These are phyloP conservation scores for Rhynchospora tenuis DNA, from an alignment of 176 grass and related monocot species.

Conservation along the genomic window DNA sequence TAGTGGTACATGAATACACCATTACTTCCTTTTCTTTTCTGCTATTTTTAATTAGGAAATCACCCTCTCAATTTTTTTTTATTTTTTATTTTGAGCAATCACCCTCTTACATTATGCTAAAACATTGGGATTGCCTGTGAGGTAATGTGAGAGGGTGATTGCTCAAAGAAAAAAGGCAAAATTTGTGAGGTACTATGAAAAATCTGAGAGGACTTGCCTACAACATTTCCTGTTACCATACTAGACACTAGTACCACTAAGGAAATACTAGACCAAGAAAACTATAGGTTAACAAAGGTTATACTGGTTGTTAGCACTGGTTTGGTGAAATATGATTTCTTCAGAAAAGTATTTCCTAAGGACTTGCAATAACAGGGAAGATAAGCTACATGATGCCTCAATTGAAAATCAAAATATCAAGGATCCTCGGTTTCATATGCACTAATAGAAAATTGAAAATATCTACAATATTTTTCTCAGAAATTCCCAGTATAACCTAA, in stretches of 20 bases:
- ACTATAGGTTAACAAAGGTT: not conserved
- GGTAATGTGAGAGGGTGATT: no score
- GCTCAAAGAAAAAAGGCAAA: not conserved
- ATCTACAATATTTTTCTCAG: not conserved
- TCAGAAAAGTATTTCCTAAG: not conserved
- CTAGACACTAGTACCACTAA: not conserved
- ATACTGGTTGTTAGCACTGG: not conserved
- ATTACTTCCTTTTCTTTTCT: not conserved
- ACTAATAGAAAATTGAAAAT: no score
- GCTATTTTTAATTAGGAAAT: not conserved
- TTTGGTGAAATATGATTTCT: not conserved
- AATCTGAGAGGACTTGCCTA: not conserved
- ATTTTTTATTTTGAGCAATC: no score
- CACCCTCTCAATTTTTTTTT: no score
- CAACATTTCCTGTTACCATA: not conserved
- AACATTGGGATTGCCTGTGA: not conserved
- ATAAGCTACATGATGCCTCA: not conserved
- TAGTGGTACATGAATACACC: not conserved
- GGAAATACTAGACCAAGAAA: not conserved
- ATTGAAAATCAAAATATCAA: not conserved
- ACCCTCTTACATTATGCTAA: not conserved
- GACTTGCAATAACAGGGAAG: not conserved
- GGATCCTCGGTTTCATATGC: no score
- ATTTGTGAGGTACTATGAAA: not conserved
- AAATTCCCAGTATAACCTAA: not conserved